Evolutionary conservation across 208 protist species (phyloP).

Genomic region (Crithidia mellificae): DNA sequence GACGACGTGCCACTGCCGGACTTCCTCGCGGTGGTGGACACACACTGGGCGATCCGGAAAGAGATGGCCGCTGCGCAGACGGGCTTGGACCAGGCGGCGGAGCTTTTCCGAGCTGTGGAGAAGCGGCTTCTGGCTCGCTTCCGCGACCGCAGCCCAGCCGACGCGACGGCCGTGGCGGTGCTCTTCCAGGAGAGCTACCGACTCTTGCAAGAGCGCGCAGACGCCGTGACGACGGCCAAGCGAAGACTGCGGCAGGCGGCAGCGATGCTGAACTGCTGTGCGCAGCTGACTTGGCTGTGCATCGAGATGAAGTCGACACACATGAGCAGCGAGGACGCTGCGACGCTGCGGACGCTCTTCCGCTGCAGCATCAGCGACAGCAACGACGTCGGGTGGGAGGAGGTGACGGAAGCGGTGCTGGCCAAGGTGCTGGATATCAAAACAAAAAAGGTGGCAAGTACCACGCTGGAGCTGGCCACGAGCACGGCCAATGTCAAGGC

Average conservation of each 20-base stretch:
- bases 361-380: constrained; percentile 56
- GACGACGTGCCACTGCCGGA: constrained; percentile 82
- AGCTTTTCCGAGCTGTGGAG: constrained; percentile 87
- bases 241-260: constrained; percentile 46
- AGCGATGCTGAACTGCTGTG: constrained; percentile 76
- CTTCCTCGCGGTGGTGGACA: constrained; percentile 80
- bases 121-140: constrained; percentile 91
- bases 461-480: constrained; percentile 32
- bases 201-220: constrained; percentile 53
- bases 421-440: constrained; percentile 64
- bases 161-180: constrained; percentile 62
- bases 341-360: constrained; percentile 59
- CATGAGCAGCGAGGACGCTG: constrained; percentile 15
- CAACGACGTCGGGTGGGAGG: constrained; percentile 87
- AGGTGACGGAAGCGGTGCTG: constrained; percentile 75
- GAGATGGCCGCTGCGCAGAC: constrained; percentile 53
- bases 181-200: constrained; percentile 86
- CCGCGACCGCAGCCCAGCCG: constrained; percentile 86
- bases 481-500: constrained; percentile 69
- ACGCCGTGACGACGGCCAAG: constrained; percentile 44
- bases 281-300: constrained; percentile 74
- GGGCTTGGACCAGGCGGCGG: constrained; percentile 48
- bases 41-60: constrained; percentile 67
- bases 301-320: constrained; percentile 31
- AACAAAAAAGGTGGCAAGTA: constrained; percentile 13